A percentile compares a stretch with the other conserved stretches of the same genome.
phyloP scores from a whole-genome alignment of 2,329 filamentous ascomycete species.

The Botryotinia narcissicola region DNA sequence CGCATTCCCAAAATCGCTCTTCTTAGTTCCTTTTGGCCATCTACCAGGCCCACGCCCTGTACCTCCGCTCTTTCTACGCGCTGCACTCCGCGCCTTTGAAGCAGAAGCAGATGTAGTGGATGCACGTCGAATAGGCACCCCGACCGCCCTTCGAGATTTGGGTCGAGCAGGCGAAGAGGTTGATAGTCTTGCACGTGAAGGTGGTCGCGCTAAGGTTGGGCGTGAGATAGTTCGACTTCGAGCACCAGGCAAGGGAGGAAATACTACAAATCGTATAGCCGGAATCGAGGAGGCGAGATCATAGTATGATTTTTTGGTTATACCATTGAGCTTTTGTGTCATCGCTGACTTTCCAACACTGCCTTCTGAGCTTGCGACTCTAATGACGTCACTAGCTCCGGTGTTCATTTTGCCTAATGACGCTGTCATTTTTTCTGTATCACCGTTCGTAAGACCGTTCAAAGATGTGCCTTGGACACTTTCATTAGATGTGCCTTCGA shows the following conservation, averaged over 20 bases:
- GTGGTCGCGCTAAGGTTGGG: slow-evolving; percentile 29
- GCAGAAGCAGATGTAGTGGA: slow-evolving; percentile 26
- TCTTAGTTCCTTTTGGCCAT: slow-evolving; percentile 68
- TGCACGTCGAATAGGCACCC: slow-evolving; percentile 21
- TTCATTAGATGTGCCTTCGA: slow-evolving; percentile 24
- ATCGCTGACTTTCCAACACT: slow-evolving; percentile 26
- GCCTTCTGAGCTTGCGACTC: slow-evolving; percentile 24
- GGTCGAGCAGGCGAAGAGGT: slow-evolving; percentile 25
- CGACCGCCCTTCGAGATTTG: slow-evolving; percentile 21
- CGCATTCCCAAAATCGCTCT: slow-evolving; percentile 65
- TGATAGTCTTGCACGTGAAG: slow-evolving; percentile 18
- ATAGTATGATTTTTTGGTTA: slow-evolving; percentile 33
- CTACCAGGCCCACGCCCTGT: slow-evolving; percentile 63
- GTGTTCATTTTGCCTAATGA: slow-evolving; percentile 36
- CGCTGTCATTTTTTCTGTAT: slow-evolving; percentile 31
- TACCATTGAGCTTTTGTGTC: slow-evolving; percentile 30
- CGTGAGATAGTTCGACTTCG: slow-evolving; percentile 42
- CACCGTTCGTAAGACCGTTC: slow-evolving; percentile 29
- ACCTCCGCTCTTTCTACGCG: slow-evolving; percentile 56
- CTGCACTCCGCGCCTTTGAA: slow-evolving; percentile 36
- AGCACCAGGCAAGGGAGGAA: slow-evolving; percentile 61
- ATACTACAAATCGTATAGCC: slow-evolving; percentile 72
- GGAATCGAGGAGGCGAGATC: slow-evolving; percentile 52
- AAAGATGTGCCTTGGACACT: slow-evolving; percentile 32
- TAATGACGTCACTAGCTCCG: slow-evolving; percentile 26